Conservation (phyloP, 306 rosid species). For the Datisca glomerata region DNA sequence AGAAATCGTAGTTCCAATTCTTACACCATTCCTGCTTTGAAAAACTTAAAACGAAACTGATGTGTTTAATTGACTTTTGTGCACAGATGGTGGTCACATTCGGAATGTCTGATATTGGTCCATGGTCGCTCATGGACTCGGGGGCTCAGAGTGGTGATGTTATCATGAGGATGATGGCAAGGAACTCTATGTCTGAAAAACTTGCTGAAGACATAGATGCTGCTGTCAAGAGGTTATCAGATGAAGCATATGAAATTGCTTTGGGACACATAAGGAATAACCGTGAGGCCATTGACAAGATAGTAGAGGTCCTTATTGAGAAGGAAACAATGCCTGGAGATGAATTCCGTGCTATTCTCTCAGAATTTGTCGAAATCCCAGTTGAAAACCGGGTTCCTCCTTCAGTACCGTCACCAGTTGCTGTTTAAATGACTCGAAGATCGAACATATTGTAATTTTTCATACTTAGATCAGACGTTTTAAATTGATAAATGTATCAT, state of each 20-base stretch:
- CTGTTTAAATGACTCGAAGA: constrained; percentile 51
- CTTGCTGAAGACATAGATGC: constrained; percentile 90
- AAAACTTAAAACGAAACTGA: neutral
- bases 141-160: constrained; percentile 74
- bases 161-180: constrained; percentile 98
- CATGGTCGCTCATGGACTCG: constrained; percentile 91
- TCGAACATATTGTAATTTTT: too few species aligned
- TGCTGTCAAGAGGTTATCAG: constrained; percentile 75
- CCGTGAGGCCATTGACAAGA: constrained; percentile 93
- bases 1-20: too few species aligned
- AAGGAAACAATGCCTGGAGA: constrained; percentile 85
- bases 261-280: constrained; percentile 75
- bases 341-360: constrained; percentile 84
- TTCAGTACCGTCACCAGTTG: constrained; percentile 53
- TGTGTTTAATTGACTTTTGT: constrained; percentile 11
- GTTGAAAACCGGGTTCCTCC: constrained; percentile 60
- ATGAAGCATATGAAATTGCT: constrained; percentile 78
- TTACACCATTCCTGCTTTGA: too few species aligned
- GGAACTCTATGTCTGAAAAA: constrained; percentile 95
- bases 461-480: too few species aligned
- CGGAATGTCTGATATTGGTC: constrained; percentile 98
- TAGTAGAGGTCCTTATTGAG: constrained; percentile 85
- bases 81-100: constrained; percentile 88
- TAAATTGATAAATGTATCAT: too few species aligned
- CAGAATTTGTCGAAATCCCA: constrained; percentile 85